Conservation (phyloP, 176 grass and related monocot genomes). For the Triticum aestivum region DNA sequence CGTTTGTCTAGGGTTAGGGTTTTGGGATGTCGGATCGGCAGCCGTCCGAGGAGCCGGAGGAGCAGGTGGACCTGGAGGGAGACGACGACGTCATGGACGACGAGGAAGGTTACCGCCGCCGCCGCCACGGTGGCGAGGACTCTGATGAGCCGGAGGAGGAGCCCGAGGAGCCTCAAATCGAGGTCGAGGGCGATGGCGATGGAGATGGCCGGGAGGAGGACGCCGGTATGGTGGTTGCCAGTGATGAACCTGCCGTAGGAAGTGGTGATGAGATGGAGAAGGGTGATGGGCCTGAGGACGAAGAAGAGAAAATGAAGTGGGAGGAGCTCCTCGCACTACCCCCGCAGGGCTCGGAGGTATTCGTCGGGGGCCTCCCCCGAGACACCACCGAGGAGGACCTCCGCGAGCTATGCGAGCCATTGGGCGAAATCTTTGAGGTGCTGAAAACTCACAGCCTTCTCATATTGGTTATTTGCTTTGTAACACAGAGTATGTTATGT, state of each 20-base stretch:
- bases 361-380: slow-evolving; percentile 77
- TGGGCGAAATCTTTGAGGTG: slow-evolving; percentile 84
- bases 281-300: slow-evolving; percentile 46
- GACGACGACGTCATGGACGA: slow-evolving; percentile 92
- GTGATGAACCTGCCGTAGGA: background rate
- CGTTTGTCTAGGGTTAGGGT: slow-evolving; percentile 33
- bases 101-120: slow-evolving; percentile 56
- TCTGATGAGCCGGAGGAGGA: slow-evolving; percentile 60
- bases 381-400: slow-evolving; percentile 75
- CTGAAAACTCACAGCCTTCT: background rate
- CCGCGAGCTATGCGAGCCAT: slow-evolving; percentile 66
- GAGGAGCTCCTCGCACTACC: slow-evolving; percentile 72
- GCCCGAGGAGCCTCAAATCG: slow-evolving; percentile 23
- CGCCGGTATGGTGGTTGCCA: background rate
- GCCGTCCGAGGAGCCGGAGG: slow-evolving; percentile 77
- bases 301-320: slow-evolving; percentile 79
- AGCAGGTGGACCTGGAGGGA: slow-evolving; percentile 93
- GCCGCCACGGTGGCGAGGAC: slow-evolving; percentile 31
- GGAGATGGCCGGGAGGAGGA: slow-evolving; percentile 18
- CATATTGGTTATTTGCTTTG: background rate
- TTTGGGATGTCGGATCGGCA: slow-evolving; percentile 51
- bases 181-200: background rate
- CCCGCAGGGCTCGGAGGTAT: slow-evolving; percentile 84
- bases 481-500: background rate
- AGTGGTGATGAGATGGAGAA: slow-evolving; percentile 37